Evolutionary conservation across 768 basidiomycete species (phyloP).

Genomic region (Vararia minispora): DNA sequence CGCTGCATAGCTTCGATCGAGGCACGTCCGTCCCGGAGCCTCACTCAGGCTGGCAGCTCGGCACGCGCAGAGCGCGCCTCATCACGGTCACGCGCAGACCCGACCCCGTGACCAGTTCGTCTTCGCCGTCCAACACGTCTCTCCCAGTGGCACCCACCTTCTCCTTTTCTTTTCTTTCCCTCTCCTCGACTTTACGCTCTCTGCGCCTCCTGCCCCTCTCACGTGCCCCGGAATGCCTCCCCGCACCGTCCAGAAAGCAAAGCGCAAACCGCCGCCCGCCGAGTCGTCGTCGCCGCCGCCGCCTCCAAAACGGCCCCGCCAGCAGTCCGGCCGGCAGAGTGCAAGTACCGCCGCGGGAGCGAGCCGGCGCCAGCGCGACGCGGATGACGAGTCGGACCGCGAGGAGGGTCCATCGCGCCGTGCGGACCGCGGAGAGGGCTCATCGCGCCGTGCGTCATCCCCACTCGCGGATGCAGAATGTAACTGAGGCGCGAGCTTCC

Average conservation of each 20-base stretch:
- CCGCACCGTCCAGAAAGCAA: conserved; percentile 59
- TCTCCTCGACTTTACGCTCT: not conserved
- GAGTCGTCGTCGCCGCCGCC: conserved; percentile 29
- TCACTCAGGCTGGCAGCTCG: conserved; percentile 1
- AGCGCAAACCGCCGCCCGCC: conserved; percentile 19
- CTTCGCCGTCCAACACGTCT: conserved; percentile 1
- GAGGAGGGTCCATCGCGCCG: conserved; percentile 4
- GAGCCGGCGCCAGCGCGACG: conserved; percentile 4
- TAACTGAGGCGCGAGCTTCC: conserved; percentile 1
- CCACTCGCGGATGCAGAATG: not conserved
- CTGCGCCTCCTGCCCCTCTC: not conserved
- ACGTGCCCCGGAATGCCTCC: too few relatives aligned
- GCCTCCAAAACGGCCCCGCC: conserved; percentile 37
- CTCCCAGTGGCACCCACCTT: conserved; percentile 4
- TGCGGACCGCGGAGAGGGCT: conserved; percentile 7
- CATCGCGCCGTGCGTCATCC: not conserved
- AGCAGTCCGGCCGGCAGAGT: conserved; percentile 23
- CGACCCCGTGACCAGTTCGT: too few relatives aligned
- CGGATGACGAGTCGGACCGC: not conserved
- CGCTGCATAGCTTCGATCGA: too few relatives aligned
- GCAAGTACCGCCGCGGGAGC: conserved; percentile 68
- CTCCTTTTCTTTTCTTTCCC: not conserved
- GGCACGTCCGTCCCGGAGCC: too few relatives aligned
- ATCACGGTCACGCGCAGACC: too few relatives aligned
- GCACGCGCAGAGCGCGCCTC: too few relatives aligned